Evolutionary conservation across 108 stramenopile species (phyloP).

Genomic region (Conticribra guillardii): DNA sequence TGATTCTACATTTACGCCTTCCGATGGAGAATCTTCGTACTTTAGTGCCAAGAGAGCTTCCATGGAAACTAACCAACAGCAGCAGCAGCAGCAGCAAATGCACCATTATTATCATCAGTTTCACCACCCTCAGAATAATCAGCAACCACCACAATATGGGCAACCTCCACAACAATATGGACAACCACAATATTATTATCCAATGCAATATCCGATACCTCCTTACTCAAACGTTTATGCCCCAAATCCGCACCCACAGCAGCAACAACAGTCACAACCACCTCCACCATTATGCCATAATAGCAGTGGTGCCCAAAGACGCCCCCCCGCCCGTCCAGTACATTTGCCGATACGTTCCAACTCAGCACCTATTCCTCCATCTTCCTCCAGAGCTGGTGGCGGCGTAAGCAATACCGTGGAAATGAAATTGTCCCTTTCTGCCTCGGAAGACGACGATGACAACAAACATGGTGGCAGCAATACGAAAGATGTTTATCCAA

Average conservation of each 20-base stretch:
- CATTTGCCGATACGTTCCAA: conserved; percentile 12
- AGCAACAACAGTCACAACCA: neutral
- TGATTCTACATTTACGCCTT: neutral
- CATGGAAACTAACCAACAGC: too few relatives aligned
- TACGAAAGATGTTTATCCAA: neutral
- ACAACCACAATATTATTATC: neutral
- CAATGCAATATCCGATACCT: neutral
- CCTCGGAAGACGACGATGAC: conserved; percentile 10
- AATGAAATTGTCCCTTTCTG: conserved; percentile 16
- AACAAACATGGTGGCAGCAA: neutral
- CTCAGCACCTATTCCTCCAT: conserved; percentile 5
- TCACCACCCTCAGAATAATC: neutral
- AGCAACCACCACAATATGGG: neutral
- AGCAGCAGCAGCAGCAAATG: neutral
- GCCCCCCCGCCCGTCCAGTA: neutral
- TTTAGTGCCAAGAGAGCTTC: conserved; percentile 12
- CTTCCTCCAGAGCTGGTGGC: neutral
- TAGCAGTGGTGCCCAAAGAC: neutral
- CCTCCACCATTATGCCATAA: neutral
- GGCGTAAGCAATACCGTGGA: neutral
- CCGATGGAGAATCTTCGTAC: conserved; percentile 12
- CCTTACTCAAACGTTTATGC: neutral
- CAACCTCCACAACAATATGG: neutral
- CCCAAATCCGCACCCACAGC: neutral
- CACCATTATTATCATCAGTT: neutral